Base-by-base conservation (phyloP, 1,284 basidiomycete species). In the Malassezia restricta region DNA sequence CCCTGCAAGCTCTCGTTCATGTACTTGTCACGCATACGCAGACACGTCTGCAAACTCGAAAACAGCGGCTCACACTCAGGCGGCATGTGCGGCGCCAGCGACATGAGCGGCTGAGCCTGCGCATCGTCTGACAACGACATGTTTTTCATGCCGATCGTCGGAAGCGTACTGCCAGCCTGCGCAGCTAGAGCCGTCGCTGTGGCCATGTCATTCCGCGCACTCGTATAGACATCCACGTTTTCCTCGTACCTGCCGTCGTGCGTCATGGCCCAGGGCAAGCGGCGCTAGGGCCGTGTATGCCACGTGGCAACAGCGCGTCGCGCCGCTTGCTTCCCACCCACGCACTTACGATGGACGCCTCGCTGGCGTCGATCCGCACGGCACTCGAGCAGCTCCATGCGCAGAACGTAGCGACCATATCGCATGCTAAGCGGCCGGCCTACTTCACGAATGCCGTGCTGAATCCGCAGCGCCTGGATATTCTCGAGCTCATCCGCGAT, bases 21-120 rank as follows among this genome's bases (percentile, higher is more conserved):
- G 59, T 71, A 73, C 56, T 68, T 67, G 49, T 71, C 66, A n/a
- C 71, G 55, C 17, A 73, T 64, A 41, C 58, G 44, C 24, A 72
- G 56, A 47, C 71, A 73, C 20, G 55, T 56, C 43, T 68, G 71
- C 40, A 73, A 48, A 47, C 59, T 64, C 6, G 49, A 43, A 56
- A 70, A 71, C 7, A 73, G 54, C 14, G 59, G 51, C 15, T 56
- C 50, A 8, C 68, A 62, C 49, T 73, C 71, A 14, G 59, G 54
- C 5, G 67, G 66, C 27, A 71, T 59, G 24, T 63, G 37, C 38
- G 49, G 55, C 40, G 40, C 24, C 43, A 44, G 29, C n/a, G 44
- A 32, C 24, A 54, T n/a, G 30, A 55, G 39, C 14, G 43, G 17
- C 12, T 29, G 29, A 32, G 31, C 42, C 9, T 30, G 31, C 12